These are phyloP conservation scores for Hymenoscyphus salicellus DNA, from an alignment of 2,329 filamentous ascomycete genomes.

Conservation along the genomic window DNA sequence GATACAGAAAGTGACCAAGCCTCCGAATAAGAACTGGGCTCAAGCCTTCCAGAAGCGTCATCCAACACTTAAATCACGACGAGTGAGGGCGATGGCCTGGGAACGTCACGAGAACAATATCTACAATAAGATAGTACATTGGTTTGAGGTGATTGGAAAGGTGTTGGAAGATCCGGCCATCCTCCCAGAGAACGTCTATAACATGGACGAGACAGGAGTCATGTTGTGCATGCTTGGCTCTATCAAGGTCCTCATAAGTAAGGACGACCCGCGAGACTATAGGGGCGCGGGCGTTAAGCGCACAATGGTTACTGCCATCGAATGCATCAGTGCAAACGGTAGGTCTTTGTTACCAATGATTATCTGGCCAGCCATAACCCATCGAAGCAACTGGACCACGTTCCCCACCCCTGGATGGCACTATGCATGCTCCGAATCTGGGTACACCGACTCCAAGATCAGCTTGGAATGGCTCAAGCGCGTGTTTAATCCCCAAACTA, in stretches of 20 bases:
- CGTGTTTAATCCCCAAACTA: constrained; percentile 3
- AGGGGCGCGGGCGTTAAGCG: not conserved
- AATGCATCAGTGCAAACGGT: constrained; percentile 1
- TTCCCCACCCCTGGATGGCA: constrained; percentile 2
- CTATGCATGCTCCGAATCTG: constrained; percentile 6
- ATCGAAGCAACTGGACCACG: constrained; percentile 1
- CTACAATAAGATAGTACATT: too few relatives aligned
- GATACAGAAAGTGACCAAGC: not conserved
- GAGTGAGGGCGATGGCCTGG: not conserved
- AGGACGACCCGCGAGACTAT: constrained; percentile 3
- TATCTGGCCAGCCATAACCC: not conserved
- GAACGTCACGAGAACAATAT: too few relatives aligned
- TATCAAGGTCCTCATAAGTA: constrained; percentile 36
- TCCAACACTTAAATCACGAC: not conserved
- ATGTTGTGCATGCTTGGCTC: constrained; percentile 33
- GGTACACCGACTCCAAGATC: constrained; percentile 4
- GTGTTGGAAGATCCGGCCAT: too few relatives aligned
- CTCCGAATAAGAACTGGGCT: constrained; percentile 5
- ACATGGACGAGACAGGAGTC: constrained; percentile 39
- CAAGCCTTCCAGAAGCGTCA: constrained; percentile 2
- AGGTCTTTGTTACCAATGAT: constrained; percentile 2
- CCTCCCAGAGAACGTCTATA: too few relatives aligned
- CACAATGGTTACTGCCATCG: not conserved
- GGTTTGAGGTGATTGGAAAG: too few relatives aligned
- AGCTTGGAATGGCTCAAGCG: constrained; percentile 6